Conservation (phyloP, 805 yeast genomes). For the Lipomyces kockii region DNA sequence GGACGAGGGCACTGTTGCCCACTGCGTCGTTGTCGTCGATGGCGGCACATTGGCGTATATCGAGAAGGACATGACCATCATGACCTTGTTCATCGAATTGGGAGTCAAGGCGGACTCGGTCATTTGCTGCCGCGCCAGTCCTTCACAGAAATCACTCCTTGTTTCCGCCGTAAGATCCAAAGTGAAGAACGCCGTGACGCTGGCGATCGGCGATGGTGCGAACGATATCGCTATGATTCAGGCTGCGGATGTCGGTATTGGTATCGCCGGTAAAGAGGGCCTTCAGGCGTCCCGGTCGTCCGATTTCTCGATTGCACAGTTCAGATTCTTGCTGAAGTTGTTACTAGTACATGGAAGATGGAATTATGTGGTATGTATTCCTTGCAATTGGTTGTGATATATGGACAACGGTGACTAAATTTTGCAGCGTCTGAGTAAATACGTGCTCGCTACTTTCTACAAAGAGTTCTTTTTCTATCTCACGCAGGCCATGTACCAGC, state of each 20-base stretch:
- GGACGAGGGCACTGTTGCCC: slow-evolving; percentile 78
- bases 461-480: slow-evolving; percentile 89
- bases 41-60: slow-evolving; percentile 81
- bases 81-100: slow-evolving; percentile 79
- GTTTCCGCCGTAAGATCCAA: slow-evolving; percentile 78
- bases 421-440: slow-evolving; percentile 74
- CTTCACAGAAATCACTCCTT: slow-evolving; percentile 93
- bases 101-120: slow-evolving; percentile 90
- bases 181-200: slow-evolving; percentile 71
- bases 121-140: slow-evolving; percentile 94
- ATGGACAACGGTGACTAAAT: background rate
- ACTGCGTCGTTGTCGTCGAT: slow-evolving; percentile 91
- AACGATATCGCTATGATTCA: slow-evolving; percentile 99
- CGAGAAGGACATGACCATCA: slow-evolving; percentile 71
- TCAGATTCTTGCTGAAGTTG: slow-evolving; percentile 78
- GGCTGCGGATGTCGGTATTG: slow-evolving; percentile 96
- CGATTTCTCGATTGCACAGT: slow-evolving; percentile 94
- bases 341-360: slow-evolving; percentile 94
- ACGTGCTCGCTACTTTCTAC: slow-evolving; percentile 91
- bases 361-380: slow-evolving; percentile 64
- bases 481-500: slow-evolving; percentile 85
- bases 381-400: background rate
- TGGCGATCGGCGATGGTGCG: slow-evolving; percentile 99
- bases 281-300: slow-evolving; percentile 94
- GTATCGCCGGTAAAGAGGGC: slow-evolving; percentile 97